Evolutionary conservation across 2,329 filamentous ascomycete species (phyloP).

Genomic region (Fusarium sp.): DNA sequence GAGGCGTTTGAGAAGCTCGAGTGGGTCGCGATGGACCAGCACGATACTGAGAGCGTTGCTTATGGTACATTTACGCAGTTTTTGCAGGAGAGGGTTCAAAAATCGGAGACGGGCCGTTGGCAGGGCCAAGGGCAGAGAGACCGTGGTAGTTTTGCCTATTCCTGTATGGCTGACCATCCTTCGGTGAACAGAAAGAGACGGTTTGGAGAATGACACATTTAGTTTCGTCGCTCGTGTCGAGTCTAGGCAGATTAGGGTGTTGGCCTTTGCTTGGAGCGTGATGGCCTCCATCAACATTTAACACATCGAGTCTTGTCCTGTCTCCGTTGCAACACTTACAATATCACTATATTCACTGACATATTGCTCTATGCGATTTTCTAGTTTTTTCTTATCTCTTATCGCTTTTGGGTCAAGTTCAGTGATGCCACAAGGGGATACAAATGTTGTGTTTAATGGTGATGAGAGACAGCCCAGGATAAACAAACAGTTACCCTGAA

Average conservation of each 20-base stretch:
- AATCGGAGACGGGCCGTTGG: neutral
- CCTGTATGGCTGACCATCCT: neutral
- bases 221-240: too few species aligned
- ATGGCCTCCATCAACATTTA: too few species aligned
- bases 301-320: too few species aligned
- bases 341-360: too few species aligned
- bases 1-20: constrained; percentile 29
- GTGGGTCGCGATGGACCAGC: constrained; percentile 10
- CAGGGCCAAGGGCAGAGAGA: neutral
- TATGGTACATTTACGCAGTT: constrained; percentile 23
- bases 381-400: too few species aligned
- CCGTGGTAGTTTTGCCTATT: constrained; percentile 10
- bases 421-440: neutral
- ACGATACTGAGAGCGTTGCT: constrained; percentile 1
- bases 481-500: neutral
- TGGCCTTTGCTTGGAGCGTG: neutral
- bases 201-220: too few species aligned
- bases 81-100: constrained; percentile 2
- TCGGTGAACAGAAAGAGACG: too few species aligned
- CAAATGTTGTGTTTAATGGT: neutral
- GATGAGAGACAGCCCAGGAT: neutral
- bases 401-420: too few species aligned
- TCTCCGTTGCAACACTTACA: too few species aligned
- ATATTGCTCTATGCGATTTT: too few species aligned
- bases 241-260: neutral